Conservation (phyloP, 805 yeast species). For the Ogataea corticis region DNA sequence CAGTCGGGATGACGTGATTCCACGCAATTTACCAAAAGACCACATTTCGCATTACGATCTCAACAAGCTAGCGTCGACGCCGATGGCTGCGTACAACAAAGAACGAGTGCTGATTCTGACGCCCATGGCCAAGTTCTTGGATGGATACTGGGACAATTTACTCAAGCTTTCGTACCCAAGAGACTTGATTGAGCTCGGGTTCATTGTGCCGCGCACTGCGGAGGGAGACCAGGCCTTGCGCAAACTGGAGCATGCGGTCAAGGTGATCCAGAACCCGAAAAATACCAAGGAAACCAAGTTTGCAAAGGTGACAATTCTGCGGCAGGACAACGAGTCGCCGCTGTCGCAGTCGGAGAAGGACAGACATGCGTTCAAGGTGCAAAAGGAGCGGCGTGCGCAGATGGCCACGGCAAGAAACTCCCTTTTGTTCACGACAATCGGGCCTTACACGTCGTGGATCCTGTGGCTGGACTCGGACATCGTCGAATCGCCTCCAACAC, state of each 20-base stretch:
- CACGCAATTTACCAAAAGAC: slow-evolving; percentile 64
- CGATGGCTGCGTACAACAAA: slow-evolving; percentile 68
- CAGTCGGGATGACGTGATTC: slow-evolving; percentile 46
- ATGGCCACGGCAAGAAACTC: slow-evolving; percentile 97
- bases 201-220: slow-evolving; percentile 79
- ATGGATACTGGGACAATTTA: slow-evolving; percentile 86
- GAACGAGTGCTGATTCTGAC: slow-evolving; percentile 86
- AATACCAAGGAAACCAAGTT: slow-evolving; percentile 57
- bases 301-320: slow-evolving; percentile 79
- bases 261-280: slow-evolving; percentile 64
- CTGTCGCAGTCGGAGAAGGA: slow-evolving; percentile 79
- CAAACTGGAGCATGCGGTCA: slow-evolving; percentile 72
- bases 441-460: slow-evolving; percentile 92
- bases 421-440: slow-evolving; percentile 80
- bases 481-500: slow-evolving; percentile 78
- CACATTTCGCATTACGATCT: slow-evolving; percentile 84
- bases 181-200: slow-evolving; percentile 81
- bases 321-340: slow-evolving; percentile 86
- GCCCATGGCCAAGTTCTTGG: slow-evolving; percentile 85
- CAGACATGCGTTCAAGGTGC: slow-evolving; percentile 83
- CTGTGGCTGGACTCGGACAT: slow-evolving; percentile 96
- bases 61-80: slow-evolving; percentile 71
- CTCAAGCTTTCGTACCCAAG: slow-evolving; percentile 78
- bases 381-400: slow-evolving; percentile 81
- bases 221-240: slow-evolving; percentile 82